Base-by-base conservation (phyloP, 2,329 filamentous ascomycete species). In the Ophiostoma novo-ulmi region DNA sequence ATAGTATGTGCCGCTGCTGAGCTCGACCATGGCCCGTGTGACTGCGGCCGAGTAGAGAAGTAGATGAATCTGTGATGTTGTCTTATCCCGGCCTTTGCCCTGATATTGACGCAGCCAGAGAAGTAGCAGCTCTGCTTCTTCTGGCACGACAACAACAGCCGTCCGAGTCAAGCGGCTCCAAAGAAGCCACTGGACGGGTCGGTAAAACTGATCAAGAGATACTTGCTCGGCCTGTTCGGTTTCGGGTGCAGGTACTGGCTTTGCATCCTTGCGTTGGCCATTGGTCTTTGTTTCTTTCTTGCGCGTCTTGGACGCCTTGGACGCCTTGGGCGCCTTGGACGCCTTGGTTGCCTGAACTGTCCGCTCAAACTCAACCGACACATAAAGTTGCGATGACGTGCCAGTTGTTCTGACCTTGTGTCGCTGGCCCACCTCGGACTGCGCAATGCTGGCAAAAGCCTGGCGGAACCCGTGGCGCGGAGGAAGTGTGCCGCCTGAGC, bases 101-200 rank as follows among this genome's bases (percentile, higher is more conserved):
- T 61, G 55, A 31, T 10, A 14, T 26, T 22, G 55, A 31, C 55
- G 55, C 17, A 55, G 4, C 69, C 1, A 68, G 38, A 1, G 35
- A 55, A 91, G 80, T 0, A 90, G 73, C 0, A 75, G 65, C 71
- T 91, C 86, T 0, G 83, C 87, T 75, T 91, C 89, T 73, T 91
- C 88, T 0, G 88, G 85, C 39, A 85, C 86, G 1, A 91, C 75
- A 1, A 91, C 76, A 0, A 91, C 73, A 0, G 83, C 88, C 0
- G 80, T 83, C 7, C 85, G 75, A 0, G 79, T 78, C 0, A 74
- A 20, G 0, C 74, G 74, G 71, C 83, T 85, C 83, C 84, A 89
- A 0, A 91, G 76, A 1, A 91, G 75, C 88, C 87, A 91, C 39
- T 88, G 44, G 17, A 52, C 44, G 14, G 44, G 44, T 8, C 22